phyloP scores from a whole-genome alignment of 257 asterid species.

The Solanum appendiculatum region DNA sequence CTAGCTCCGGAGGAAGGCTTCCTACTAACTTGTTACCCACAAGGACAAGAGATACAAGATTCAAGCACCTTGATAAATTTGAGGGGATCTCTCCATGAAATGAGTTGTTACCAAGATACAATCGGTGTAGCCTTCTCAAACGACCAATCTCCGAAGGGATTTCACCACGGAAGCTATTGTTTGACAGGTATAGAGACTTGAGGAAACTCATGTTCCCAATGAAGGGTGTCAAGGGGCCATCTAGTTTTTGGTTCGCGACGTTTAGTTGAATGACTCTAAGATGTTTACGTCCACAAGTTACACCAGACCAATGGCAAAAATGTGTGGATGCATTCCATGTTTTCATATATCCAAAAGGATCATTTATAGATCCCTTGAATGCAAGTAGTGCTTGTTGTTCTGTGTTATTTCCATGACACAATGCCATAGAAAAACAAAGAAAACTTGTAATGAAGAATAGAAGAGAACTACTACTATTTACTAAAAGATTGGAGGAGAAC shows the following conservation, averaged over 20 bases:
- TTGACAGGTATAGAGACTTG: background rate
- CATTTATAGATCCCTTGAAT: background rate
- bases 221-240: constrained; percentile 5
- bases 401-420: background rate
- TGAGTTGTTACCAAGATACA: constrained; percentile 1
- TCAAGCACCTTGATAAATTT: constrained; percentile 5
- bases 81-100: constrained; percentile 11
- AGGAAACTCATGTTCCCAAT: constrained; percentile 15
- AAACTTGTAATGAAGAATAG: background rate
- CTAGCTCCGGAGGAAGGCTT: constrained; percentile 2
- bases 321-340: constrained; percentile 18
- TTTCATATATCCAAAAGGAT: background rate
- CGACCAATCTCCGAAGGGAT: constrained; percentile 7
- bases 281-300: constrained; percentile 2
- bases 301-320: constrained; percentile 19
- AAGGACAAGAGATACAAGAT: constrained; percentile 4
- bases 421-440: background rate
- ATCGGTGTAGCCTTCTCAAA: constrained; percentile 2
- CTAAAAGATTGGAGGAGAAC: background rate
- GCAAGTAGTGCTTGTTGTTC: constrained; percentile 5
- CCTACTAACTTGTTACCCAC: constrained; percentile 8
- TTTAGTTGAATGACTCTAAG: constrained; percentile 5
- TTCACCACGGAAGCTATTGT: constrained; percentile 6
- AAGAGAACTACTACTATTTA: background rate
- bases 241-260: background rate